Conservation (phyloP, 345 rosid genomes). For the Euclidium syriacum region DNA sequence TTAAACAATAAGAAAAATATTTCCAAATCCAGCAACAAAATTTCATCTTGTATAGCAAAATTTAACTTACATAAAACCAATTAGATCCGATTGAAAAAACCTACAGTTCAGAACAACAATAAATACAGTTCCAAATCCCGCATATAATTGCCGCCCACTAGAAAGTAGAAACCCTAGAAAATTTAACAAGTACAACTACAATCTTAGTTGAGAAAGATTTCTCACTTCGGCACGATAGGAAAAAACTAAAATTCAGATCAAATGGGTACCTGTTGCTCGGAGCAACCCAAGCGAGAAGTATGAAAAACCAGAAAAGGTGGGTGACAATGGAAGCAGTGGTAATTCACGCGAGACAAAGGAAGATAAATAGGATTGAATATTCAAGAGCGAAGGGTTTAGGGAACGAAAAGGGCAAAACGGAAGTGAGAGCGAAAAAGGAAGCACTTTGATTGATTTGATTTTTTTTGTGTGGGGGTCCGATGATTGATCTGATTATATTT, state of each 20-base stretch:
- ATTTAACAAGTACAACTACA: background rate
- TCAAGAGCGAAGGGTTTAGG: background rate
- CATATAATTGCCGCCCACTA: background rate
- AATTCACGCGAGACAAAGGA: background rate
- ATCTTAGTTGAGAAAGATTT: background rate
- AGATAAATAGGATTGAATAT: background rate
- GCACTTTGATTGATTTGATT: conserved; percentile 8
- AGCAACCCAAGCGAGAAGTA: background rate
- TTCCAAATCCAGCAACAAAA: background rate
- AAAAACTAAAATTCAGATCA: background rate
- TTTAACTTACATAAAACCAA: background rate
- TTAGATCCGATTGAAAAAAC: conserved; percentile 5
- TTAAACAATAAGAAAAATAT: background rate
- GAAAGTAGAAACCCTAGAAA: conserved; percentile 6
- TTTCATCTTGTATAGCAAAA: background rate
- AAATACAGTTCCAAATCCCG: background rate
- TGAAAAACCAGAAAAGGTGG: no score
- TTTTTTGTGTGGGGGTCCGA: background rate
- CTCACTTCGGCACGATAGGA: background rate
- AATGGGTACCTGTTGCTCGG: conserved; percentile 4
- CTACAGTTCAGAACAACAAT: background rate
- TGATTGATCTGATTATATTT: background rate
- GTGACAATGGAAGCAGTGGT: background rate
- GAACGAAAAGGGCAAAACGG: background rate
- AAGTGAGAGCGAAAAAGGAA: conserved; percentile 17